Evolutionary conservation across 306 rosid genomes (phyloP).

Genomic region (Prunus davidiana): DNA sequence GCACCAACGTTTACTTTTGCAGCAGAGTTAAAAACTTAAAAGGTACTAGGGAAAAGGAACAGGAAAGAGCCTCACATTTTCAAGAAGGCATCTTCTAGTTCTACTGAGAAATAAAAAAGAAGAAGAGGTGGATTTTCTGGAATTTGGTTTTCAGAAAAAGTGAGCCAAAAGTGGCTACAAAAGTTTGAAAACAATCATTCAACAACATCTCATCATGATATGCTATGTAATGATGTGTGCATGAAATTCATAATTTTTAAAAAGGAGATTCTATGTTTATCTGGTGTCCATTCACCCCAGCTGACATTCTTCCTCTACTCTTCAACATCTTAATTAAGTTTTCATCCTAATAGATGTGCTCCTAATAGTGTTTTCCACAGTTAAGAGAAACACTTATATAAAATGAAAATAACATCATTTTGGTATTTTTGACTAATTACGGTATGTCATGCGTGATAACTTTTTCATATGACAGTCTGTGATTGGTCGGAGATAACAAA

Average conservation of each 20-base stretch:
- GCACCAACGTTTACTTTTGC: slow-evolving; percentile 22
- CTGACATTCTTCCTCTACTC: slow-evolving; percentile 26
- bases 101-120: slow-evolving; percentile 10
- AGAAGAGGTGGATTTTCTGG: slow-evolving; percentile 11
- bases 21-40: slow-evolving; percentile 19
- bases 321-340: slow-evolving; percentile 12
- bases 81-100: slow-evolving; percentile 21
- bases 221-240: slow-evolving; percentile 41
- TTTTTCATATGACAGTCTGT: no score
- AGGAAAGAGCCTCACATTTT: slow-evolving; percentile 31
- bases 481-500: fast-evolving
- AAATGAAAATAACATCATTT: no score
- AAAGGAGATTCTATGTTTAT: background rate
- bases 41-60: slow-evolving; percentile 26
- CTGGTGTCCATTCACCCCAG: slow-evolving; percentile 30
- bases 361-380: background rate
- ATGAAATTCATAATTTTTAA: slow-evolving; percentile 33
- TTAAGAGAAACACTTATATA: no score
- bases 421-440: fast-evolving
- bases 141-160: slow-evolving; percentile 25
- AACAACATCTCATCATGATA: slow-evolving; percentile 33
- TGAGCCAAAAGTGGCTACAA: slow-evolving; percentile 27
- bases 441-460: fast-evolving
- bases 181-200: slow-evolving; percentile 40
- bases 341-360: slow-evolving; percentile 12